Conservation (phyloP, 306 rosid species). For the Fragaria ananassa region DNA sequence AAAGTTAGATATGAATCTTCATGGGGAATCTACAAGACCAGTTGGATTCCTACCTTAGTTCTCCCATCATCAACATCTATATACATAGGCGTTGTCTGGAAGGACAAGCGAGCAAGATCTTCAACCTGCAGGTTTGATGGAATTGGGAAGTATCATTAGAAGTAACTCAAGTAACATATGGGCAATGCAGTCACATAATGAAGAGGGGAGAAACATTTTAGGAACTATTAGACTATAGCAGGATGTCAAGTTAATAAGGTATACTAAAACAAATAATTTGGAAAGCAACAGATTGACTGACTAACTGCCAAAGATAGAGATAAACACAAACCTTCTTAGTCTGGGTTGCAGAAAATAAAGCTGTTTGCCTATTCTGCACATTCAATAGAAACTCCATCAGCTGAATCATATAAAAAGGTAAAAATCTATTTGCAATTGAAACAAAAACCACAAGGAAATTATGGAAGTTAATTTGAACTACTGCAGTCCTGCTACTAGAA, state of each 20-base stretch:
- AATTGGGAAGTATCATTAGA: background rate
- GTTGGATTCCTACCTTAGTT: conserved; percentile 47
- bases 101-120: conserved; percentile 86
- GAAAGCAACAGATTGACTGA: background rate
- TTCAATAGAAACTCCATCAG: conserved; percentile 26
- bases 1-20: background rate
- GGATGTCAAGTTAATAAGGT: background rate
- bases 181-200: background rate
- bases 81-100: conserved; percentile 63
- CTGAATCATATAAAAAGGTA: background rate
- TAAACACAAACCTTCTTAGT: conserved; percentile 71
- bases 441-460: background rate
- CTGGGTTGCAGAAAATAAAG: conserved; percentile 97
- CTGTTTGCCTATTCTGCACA: conserved; percentile 87
- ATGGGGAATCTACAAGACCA: background rate
- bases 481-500: background rate
- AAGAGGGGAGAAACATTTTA: background rate
- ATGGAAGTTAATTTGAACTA: background rate
- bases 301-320: background rate
- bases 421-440: background rate
- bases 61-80: conserved; percentile 88
- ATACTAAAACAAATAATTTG: background rate
- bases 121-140: conserved; percentile 54
- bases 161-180: background rate
- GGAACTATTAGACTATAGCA: background rate